Conservation (phyloP, 495 filamentous ascomycete species). For the Aspergillus asperescens region DNA sequence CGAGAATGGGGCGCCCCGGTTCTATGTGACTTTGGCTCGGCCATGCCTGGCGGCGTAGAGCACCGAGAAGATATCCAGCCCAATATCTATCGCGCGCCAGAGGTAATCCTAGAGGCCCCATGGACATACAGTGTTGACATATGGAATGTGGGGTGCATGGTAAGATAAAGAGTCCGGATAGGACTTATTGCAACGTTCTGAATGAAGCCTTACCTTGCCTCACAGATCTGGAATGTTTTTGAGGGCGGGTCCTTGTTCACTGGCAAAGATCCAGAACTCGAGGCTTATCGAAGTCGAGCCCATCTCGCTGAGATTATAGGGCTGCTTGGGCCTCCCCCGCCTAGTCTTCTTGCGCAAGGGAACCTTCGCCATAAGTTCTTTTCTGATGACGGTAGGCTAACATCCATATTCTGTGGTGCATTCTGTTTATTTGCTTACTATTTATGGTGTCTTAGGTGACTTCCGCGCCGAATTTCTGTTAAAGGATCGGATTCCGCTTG, state of each 20-base stretch:
- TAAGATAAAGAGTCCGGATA: no score
- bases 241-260: constrained; percentile 26
- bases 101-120: constrained; percentile 34
- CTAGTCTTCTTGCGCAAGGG: constrained; percentile 28
- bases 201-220: not conserved
- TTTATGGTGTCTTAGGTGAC: not conserved
- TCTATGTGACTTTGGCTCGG: constrained; percentile 32
- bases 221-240: constrained; percentile 31
- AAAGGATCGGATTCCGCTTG: constrained; percentile 24
- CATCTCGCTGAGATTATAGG: constrained; percentile 41
- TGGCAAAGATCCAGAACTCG: constrained; percentile 19
- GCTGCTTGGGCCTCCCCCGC: constrained; percentile 40
- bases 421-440: no score
- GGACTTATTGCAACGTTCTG: not conserved
- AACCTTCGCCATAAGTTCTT: constrained; percentile 18
- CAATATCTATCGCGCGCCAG: constrained; percentile 38
- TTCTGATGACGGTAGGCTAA: no score
- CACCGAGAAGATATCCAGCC: constrained; percentile 31
- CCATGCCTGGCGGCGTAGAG: constrained; percentile 10
- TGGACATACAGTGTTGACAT: constrained; percentile 42
- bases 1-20: constrained; percentile 18
- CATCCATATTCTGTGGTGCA: no score
- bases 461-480: constrained; percentile 9
- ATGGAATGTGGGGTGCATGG: constrained; percentile 43
- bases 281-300: constrained; percentile 33